phyloP scores from a whole-genome alignment of 1,284 basidiomycete genomes.

The Cryptococcus sp. region DNA sequence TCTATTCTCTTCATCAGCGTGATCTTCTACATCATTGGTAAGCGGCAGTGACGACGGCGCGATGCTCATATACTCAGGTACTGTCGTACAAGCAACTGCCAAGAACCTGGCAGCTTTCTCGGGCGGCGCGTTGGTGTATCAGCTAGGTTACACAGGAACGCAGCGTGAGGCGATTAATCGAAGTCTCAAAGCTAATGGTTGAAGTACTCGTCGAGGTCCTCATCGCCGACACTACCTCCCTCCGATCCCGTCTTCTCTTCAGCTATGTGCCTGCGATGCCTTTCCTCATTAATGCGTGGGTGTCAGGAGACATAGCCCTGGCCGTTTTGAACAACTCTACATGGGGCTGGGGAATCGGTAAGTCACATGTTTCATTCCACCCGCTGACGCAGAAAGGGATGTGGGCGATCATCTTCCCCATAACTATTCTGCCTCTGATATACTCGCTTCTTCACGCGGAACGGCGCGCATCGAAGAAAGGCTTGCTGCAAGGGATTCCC shows the following conservation, averaged over 20 bases:
- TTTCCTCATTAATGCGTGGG: conserved; percentile 53
- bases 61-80: conserved; percentile 22
- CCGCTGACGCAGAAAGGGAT: conserved; percentile 27
- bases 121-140: conserved; percentile 50
- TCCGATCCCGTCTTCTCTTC: conserved; percentile 53
- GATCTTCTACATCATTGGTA: conserved; percentile 49
- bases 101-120: conserved; percentile 43
- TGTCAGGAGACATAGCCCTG: conserved; percentile 46
- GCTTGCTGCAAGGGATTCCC: conserved; percentile 38
- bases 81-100: conserved; percentile 49
- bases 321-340: conserved; percentile 40
- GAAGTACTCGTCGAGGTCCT: conserved; percentile 51
- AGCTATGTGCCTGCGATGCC: conserved; percentile 54
- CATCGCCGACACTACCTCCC: conserved; percentile 53
- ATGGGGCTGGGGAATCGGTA: conserved; percentile 45
- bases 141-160: conserved; percentile 42
- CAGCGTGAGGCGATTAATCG: conserved; percentile 22
- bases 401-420: conserved; percentile 55
- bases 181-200: neutral
- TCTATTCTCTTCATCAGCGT: conserved; percentile 47
- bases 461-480: conserved; percentile 32
- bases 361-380: conserved; percentile 5
- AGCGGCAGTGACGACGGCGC: conserved; percentile 1
- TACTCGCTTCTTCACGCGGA: conserved; percentile 42
- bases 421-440: conserved; percentile 46